These are phyloP conservation scores for Laburnicola sp. DNA, from an alignment of 2,329 filamentous ascomycete species.

Conservation along the genomic window DNA sequence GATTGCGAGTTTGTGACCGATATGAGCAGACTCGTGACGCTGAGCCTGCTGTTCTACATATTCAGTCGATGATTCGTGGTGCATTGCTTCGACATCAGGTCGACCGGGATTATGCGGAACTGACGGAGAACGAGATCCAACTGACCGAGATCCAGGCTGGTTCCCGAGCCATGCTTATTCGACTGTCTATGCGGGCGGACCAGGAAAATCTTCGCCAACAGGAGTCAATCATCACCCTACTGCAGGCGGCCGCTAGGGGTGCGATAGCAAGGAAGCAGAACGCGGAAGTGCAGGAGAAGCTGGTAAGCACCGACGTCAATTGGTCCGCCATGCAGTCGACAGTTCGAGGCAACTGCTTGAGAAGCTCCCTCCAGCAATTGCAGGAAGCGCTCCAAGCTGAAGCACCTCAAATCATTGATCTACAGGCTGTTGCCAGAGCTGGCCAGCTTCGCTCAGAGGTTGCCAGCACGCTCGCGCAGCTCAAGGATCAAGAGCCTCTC, in stretches of 20 bases:
- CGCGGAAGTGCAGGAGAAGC: constrained; percentile 44
- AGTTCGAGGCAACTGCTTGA: constrained; percentile 46
- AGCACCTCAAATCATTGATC: constrained; percentile 33
- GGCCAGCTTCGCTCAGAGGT: constrained; percentile 36
- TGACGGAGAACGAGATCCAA: constrained; percentile 54
- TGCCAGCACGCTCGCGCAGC: constrained; percentile 39
- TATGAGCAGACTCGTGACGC: constrained; percentile 65
- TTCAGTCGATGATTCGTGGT: constrained; percentile 64
- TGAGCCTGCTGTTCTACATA: constrained; percentile 58
- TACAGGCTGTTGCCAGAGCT: constrained; percentile 49
- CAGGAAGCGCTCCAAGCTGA: constrained; percentile 39
- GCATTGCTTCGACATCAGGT: constrained; percentile 65
- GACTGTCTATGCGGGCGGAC: constrained; percentile 41
- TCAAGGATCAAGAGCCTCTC: constrained; percentile 50
- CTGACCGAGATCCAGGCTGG: constrained; percentile 46
- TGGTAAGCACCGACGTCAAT: constrained; percentile 47
- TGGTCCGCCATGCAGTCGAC: constrained; percentile 53
- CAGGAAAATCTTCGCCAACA: constrained; percentile 43
- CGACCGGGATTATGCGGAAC: constrained; percentile 40
- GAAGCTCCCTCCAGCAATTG: constrained; percentile 33
- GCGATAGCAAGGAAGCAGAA: constrained; percentile 47
- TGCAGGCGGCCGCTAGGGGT: constrained; percentile 69
- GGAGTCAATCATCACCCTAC: constrained; percentile 49
- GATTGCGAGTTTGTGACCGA: constrained; percentile 52
- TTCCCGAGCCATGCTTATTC: constrained; percentile 47